Evolutionary conservation across 2,329 filamentous ascomycete genomes (phyloP), one percentile per base, ranked within the genome.

Genomic region (Sclerotinia glacialis): DNA sequence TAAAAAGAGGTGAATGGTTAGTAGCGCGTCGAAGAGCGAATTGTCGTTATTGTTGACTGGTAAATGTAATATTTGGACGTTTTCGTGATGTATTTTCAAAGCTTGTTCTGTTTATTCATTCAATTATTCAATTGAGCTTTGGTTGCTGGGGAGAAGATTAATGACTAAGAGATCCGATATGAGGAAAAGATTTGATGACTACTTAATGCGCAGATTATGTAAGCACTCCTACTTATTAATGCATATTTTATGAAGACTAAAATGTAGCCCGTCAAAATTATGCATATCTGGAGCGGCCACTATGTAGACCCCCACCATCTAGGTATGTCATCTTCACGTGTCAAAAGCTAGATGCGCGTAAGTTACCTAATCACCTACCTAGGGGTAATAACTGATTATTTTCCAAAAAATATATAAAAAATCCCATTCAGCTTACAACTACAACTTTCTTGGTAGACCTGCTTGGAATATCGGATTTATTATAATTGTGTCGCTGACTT

Each of bases 101-200:
- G 26, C 56, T 21, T 31, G 34, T 49, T 59, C 31, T 65, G 62
- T 65, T 65, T 58, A 65, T 65, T 21, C 28, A 42, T 37, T 40
- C 2, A 49, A 26, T 26, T 40, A 40, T 40, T 40, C 37, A 40
- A 40, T 40, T 18, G 21, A 61, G 34, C 44, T 59, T 37, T 59
- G 62, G 62, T 65, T 65, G 62, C 62, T 49, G 28, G 62, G 62
- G 62, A 59, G 31, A 56, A 47, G 3, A 6, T 7, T 7, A 28
- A 65, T 65, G 62, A 65, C 50, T 65, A 65, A 59, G 52, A 21
- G 12, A 1, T n/a, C 37, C 37, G 37, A 40, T 14, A 40, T 4
- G 3, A 6, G 18, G 26, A 40, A 62, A 12, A 12, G 21, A 40
- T 21, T 12, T 18, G 18, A 8, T 44, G 6, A 46, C 16, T 1